A percentile compares a stretch with the other conserved stretches of the same genome.
Evolutionary conservation across 23 red algal genomes (phyloP).

Genomic region (Agarophyton chilense): DNA sequence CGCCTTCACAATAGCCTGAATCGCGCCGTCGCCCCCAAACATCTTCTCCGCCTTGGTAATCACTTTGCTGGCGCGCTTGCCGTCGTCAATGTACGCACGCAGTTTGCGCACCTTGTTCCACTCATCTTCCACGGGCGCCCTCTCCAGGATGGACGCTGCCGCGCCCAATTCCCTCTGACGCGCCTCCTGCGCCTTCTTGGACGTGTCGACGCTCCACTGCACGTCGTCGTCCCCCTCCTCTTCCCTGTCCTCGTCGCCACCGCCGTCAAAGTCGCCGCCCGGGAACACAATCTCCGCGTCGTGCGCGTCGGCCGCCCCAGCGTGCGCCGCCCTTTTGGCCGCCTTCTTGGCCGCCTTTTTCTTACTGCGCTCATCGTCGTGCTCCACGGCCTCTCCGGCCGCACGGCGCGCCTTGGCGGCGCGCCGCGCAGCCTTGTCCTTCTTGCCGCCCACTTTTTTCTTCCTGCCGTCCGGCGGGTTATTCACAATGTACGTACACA

Average conservation of each 20-base stretch:
- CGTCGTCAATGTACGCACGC: constrained; percentile 69
- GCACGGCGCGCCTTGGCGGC: constrained; percentile 54
- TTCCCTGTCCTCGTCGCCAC: constrained; percentile 62
- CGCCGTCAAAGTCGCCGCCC: background rate
- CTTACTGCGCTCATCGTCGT: constrained; percentile 44
- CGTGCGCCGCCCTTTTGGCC: constrained; percentile 26
- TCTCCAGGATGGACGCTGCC: constrained; percentile 65
- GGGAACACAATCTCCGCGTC: constrained; percentile 13
- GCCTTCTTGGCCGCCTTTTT: constrained; percentile 41
- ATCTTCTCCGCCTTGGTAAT: constrained; percentile 47
- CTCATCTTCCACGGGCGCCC: constrained; percentile 39
- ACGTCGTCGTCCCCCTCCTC: constrained; percentile 81
- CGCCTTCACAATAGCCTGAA: constrained; percentile 59
- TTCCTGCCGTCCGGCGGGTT: constrained; percentile 92
- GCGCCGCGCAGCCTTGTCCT: constrained; percentile 72
- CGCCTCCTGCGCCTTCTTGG: constrained; percentile 71
- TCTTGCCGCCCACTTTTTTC: constrained; percentile 77
- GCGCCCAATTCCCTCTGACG: constrained; percentile 58
- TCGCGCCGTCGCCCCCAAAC: constrained; percentile 56
- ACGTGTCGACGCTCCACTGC: constrained; percentile 83
- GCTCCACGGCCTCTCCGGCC: background rate
- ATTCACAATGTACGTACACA: constrained; percentile 94
- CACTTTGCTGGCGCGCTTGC: constrained; percentile 68
- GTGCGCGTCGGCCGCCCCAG: background rate
- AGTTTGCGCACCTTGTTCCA: constrained; percentile 45